Evolutionary conservation across 495 filamentous ascomycete genomes (phyloP).

Genomic region (Penicillium tannophilum): DNA sequence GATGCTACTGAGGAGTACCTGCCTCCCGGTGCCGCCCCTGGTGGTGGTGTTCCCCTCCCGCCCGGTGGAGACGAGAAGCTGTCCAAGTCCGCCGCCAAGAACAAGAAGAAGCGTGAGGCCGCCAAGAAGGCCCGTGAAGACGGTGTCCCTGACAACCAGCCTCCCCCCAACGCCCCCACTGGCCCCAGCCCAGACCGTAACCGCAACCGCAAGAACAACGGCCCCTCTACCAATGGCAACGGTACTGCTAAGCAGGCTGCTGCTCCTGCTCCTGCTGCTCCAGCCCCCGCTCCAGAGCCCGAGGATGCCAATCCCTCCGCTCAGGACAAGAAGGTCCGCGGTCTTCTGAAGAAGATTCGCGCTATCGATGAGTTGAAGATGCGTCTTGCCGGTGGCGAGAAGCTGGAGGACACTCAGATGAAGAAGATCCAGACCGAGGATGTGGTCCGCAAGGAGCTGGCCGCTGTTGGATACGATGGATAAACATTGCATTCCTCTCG

Average conservation of each 20-base stretch:
- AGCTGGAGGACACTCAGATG: conserved; percentile 96
- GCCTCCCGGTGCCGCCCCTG: conserved; percentile 68
- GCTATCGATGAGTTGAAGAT: conserved; percentile 98
- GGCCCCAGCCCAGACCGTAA: conserved; percentile 40
- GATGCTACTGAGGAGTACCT: conserved; percentile 61
- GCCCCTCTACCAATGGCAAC: conserved; percentile 29
- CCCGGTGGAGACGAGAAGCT: conserved; percentile 63
- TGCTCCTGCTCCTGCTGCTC: conserved; percentile 19
- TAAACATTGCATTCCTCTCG: conserved; percentile 14
- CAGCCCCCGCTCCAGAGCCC: conserved; percentile 27
- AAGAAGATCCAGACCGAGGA: conserved; percentile 95
- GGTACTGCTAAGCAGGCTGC: conserved; percentile 20
- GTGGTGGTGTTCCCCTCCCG: conserved; percentile 65
- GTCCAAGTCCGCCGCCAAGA: conserved; percentile 88
- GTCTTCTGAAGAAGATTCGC: conserved; percentile 92
- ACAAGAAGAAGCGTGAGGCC: conserved; percentile 97
- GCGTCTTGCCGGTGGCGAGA: conserved; percentile 90
- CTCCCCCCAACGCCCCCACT: conserved; percentile 67
- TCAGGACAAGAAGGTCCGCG: conserved; percentile 86
- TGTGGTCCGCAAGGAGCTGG: conserved; percentile 77
- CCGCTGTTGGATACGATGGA: conserved; percentile 58
- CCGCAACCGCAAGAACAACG: conserved; percentile 41
- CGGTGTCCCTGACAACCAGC: conserved; percentile 50
- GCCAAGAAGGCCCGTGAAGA: conserved; percentile 86
- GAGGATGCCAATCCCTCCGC: conserved; percentile 38